Base-by-base conservation (phyloP, 176 grass and related monocot genomes). In the Oryza glumipatula region DNA sequence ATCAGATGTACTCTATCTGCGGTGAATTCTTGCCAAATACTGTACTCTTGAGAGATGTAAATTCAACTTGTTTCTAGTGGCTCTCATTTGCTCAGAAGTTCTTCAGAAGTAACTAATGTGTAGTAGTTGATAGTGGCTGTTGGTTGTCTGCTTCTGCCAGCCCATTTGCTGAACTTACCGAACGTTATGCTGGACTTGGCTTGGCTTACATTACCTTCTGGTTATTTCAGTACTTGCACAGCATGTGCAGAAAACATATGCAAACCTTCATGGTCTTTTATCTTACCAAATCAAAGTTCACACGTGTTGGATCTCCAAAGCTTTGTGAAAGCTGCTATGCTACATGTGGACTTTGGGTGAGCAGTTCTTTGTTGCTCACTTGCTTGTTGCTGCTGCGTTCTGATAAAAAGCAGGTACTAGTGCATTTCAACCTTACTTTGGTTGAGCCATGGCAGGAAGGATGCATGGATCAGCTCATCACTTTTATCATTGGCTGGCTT, bases 1-100 rank as follows among this genome's bases (percentile, higher is more conserved):
- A 70, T 65, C 41, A 44, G 51, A 80, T 64, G 80, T 43, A 79
- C 47, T 75, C 21, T 65, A 65, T 90, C 49, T 90, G 84, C 39
- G 23, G 58, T 77, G 67, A 74, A 79, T 48, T 69, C 17, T 44
- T 87, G 43, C 64, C 83, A 48, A 87, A 63, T 68, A 28, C 44
- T 33, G 7, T 76, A 51, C 30, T 70, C 65, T 24, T 79, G 26
- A 19, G 68, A 75, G 47, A 51, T 84, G 84, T 84, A 84, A 87
- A 83, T 83, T 67, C 67, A 85, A 51, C 32, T 74, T 68, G 7
- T 35, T n/a, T 65, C 9, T 67, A 47, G 22, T 77, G 16, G 54
- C 69, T 47, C 80, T 84, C 6, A 15, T 69, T 61, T 66, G 22
- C 8, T 21, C 22, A 13, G 22, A 66, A 63, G 73, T 78, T 36